These are phyloP conservation scores for Crithidia expoeki DNA, from an alignment of 208 protist species.

Conservation along the genomic window DNA sequence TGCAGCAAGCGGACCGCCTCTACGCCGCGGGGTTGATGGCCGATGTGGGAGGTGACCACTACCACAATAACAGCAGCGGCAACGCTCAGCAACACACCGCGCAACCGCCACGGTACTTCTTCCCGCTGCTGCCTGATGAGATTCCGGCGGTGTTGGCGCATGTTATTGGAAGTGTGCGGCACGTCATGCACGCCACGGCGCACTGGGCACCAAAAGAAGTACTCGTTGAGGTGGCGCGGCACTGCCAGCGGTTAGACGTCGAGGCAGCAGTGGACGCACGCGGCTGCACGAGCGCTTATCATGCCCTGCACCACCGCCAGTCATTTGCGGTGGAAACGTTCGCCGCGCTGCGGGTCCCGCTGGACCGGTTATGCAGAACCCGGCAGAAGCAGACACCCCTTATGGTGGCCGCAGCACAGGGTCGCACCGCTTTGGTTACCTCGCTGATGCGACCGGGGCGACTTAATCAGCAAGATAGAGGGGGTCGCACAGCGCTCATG, in stretches of 20 bases:
- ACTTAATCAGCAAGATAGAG: constrained; percentile 47
- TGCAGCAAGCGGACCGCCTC: constrained; percentile 44
- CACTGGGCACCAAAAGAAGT: constrained; percentile 51
- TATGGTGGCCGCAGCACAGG: constrained; percentile 64
- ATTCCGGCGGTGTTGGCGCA: constrained; percentile 54
- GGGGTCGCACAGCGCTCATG: constrained; percentile 77
- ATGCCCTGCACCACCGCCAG: constrained; percentile 57
- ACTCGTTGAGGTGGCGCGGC: constrained; percentile 53
- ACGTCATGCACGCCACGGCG: constrained; percentile 74
- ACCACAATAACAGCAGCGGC: no score
- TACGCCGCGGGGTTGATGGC: constrained; percentile 20
- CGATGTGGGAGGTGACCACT: not conserved
- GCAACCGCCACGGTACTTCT: constrained; percentile 50
- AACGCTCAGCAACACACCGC: not conserved
- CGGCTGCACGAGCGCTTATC: constrained; percentile 65
- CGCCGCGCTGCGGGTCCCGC: constrained; percentile 49
- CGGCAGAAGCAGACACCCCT: constrained; percentile 63
- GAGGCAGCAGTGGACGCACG: constrained; percentile 59
- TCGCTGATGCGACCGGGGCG: constrained; percentile 46
- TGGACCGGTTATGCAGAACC: constrained; percentile 50
- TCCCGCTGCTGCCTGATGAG: constrained; percentile 49
- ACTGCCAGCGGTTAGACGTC: constrained; percentile 63
- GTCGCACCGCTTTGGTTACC: constrained; percentile 40
- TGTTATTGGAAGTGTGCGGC: constrained; percentile 52
- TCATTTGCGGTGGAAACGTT: constrained; percentile 53